Evolutionary conservation across 805 yeast genomes (phyloP), one percentile per base, ranked within the genome.

Genomic region (Groenewaldozyma salmanticensis): DNA sequence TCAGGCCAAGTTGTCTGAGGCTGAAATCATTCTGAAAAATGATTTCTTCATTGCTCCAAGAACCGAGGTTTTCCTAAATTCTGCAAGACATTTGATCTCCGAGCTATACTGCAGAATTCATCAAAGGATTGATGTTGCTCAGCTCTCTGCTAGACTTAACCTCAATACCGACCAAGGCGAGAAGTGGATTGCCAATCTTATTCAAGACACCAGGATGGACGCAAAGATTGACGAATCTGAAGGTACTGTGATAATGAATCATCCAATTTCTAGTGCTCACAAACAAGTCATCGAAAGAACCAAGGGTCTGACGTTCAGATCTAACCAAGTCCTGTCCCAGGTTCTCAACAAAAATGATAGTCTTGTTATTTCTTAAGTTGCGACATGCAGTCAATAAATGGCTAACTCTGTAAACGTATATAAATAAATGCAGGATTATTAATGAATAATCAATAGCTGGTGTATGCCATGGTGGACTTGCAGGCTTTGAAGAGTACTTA

Each of bases 231-330:
- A 74, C 46, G 72, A 71, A 48, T 60, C 66, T 35, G 72, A 69
- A 47, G 75, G 72, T 32, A 58, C 76, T 18, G 68, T 74, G 21
- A 64, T 78, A 44, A 71, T 71, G 58, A 71, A 71, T 55, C 76
- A 74, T 49, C 73, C 75, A 42, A 60, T 67, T 17, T 68, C 68
- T 38, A 66, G 76, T 51, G 74, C 75, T 32, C 70, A 80, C 62
- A 86, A 82, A 50, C 81, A 78, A 49, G 72, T 82, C 31, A 72
- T 74, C 47, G 83, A 78, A 52, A 75, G 72, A 58, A 75, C 82
- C n/a, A 78, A 77, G 66, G 77, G 77, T 3, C 62, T 77, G 52
- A 70, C 75, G 27, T 76, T 72, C 64, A 71, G 75, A 53, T 71
- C 80, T 16, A 71, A 68, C 55, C 81, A 77, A 59, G 64, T 75